These are phyloP conservation scores for Populus alba DNA, from an alignment of 345 rosid genomes.

Conservation along the genomic window DNA sequence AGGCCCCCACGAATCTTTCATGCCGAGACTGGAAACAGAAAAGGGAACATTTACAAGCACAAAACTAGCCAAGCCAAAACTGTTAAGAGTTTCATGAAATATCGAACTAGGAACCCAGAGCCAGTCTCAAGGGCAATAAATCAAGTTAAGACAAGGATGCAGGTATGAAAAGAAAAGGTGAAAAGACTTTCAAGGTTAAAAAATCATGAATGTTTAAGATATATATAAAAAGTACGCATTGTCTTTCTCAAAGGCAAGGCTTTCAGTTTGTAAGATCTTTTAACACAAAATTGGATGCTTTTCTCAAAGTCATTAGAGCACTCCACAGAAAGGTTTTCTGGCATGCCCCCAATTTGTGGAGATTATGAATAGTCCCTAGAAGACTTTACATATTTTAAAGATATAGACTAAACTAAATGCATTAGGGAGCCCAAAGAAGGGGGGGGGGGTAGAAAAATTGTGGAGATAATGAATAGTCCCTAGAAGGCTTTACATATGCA, in stretches of 20 bases:
- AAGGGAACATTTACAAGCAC: background rate
- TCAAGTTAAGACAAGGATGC: background rate
- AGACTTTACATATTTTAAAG: background rate
- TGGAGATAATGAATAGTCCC: background rate
- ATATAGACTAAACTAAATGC: background rate
- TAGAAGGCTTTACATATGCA: background rate
- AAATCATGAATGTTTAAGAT: background rate
- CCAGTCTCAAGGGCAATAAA: background rate
- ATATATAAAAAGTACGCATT: background rate
- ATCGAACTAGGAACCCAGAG: background rate
- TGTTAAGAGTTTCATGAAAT: background rate
- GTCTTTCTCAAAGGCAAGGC: background rate
- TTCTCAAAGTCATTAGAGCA: background rate
- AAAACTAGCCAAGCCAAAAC: background rate
- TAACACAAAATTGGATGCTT: background rate
- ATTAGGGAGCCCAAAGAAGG: too few species aligned
- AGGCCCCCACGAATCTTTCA: constrained; percentile 99
- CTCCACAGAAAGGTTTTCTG: background rate
- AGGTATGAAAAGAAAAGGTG: background rate
- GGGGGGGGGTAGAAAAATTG: too few species aligned
- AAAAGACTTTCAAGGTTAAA: background rate
- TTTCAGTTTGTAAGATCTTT: background rate
- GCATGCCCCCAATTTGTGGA: background rate
- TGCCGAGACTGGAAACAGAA: constrained; percentile 68
- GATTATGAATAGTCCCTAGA: background rate